Evolutionary conservation across 345 rosid genomes (phyloP).

Genomic region (Angophora floribunda): DNA sequence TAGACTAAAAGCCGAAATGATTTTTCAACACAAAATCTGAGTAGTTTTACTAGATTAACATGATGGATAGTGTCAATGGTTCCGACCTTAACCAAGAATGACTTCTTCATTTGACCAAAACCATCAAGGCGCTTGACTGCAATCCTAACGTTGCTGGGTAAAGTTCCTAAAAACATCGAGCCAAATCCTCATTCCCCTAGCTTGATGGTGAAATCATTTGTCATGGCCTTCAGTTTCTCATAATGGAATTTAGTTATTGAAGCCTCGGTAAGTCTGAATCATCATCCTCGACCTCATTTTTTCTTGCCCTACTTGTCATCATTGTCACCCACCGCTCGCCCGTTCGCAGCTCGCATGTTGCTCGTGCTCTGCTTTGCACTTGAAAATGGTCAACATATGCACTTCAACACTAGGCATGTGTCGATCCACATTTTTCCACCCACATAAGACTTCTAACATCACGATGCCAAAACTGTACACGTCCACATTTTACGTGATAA

Average conservation of each 20-base stretch:
- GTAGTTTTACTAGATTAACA: background rate
- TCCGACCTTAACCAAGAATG: background rate
- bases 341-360: too few species aligned
- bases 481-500: too few species aligned
- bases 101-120: background rate
- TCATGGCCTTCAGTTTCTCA: background rate
- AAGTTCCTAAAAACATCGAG: background rate
- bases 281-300: background rate
- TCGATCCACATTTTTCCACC: too few species aligned
- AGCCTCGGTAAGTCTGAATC: background rate
- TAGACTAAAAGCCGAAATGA: background rate
- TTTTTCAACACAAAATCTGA: background rate
- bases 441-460: too few species aligned
- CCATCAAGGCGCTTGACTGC: background rate
- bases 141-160: rapidly evolving
- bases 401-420: too few species aligned
- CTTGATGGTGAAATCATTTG: background rate
- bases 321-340: too few species aligned
- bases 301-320: too few species aligned
- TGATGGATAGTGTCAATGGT: background rate
- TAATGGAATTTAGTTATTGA: background rate
- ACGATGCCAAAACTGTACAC: too few species aligned
- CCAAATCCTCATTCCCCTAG: background rate
- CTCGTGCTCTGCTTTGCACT: too few species aligned
- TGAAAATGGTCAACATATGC: too few species aligned